Evolutionary conservation across 2,329 filamentous ascomycete genomes (phyloP), one percentile per base, ranked within the genome.

Genomic region (Thyridium curvatum): DNA sequence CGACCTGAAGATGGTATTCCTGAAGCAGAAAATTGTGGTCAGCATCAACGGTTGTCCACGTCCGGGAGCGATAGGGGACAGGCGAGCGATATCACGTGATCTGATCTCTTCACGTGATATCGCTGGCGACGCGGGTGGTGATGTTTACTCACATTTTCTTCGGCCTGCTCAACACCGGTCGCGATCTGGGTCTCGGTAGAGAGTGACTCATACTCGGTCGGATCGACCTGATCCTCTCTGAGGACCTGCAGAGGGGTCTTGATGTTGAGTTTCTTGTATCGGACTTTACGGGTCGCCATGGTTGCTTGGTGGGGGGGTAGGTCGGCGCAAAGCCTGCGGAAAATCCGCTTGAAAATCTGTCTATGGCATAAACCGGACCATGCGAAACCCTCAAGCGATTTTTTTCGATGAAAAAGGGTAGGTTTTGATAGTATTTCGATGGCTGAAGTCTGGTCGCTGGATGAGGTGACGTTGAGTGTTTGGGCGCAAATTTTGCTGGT

Each of bases 1-100:
- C 88, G 45, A 84, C 86, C 69, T 96, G 90, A 50, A 96, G 72
- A 82, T 96, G 90, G 69, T 88, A 89, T 83, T 96, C 90, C 90
- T 95, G 59, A 49, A 56, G 46, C 41, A 38, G 35, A 45, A 37
- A n/a, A n/a, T n/a, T n/a, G 44, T 35, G 41, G 55, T 64, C 45
- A 65, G 54, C 52, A 55, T 50, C 40, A 38, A 15, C n/a, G n/a
- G n/a, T n/a, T n/a, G n/a, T n/a, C n/a, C n/a, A n/a, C n/a, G n/a
- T n/a, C n/a, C n/a, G n/a, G n/a, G n/a, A n/a, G n/a, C n/a, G n/a
- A n/a, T n/a, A n/a, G n/a, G n/a, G 34, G 12, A 17, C 17, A 39
- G 42, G 35, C 35, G 63, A 70, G 71, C 38, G 3, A 0, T 0
- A 18, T 16, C 71, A 75, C 71, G 71, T 75, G 71, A 72, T 62